Conservation (phyloP, 1,284 basidiomycete genomes). For the Taiwanofungus camphoratus region DNA sequence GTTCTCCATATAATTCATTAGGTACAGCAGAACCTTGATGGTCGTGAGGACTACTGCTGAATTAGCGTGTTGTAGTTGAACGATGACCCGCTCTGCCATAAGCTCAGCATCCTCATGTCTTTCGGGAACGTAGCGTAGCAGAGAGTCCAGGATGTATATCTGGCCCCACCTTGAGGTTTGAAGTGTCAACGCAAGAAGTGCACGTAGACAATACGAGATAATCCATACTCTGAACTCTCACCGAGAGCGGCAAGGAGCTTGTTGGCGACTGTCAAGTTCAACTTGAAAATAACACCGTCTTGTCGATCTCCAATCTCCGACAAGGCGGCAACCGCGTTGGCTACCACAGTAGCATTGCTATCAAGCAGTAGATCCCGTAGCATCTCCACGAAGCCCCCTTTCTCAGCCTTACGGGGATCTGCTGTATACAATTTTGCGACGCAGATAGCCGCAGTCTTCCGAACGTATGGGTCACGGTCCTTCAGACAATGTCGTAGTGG, state of each 20-base stretch:
- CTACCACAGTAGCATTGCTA: conserved; percentile 89
- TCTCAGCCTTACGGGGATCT: conserved; percentile 81
- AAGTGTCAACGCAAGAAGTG: conserved; percentile 2
- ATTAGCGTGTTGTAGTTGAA: conserved; percentile 89
- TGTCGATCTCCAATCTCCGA: conserved; percentile 88
- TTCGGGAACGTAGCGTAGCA: conserved; percentile 91
- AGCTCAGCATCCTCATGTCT: conserved; percentile 85
- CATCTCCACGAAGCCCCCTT: conserved; percentile 79
- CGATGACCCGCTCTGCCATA: conserved; percentile 89
- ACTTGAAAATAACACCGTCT: conserved; percentile 84
- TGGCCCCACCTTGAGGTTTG: conserved; percentile 82
- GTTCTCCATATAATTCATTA: conserved; percentile 99
- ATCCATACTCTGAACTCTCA: conserved; percentile 85
- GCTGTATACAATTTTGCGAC: conserved; percentile 89
- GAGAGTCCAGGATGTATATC: conserved; percentile 94
- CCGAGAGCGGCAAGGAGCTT: conserved; percentile 81
- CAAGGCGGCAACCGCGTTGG: conserved; percentile 92
- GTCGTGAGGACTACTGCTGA: conserved; percentile 93
- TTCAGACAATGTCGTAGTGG: conserved; percentile 85
- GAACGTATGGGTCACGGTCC: conserved; percentile 91
- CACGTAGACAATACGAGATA: conserved; percentile 4
- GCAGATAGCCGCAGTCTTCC: conserved; percentile 92
- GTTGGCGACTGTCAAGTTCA: conserved; percentile 79
- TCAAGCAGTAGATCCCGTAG: conserved; percentile 89
- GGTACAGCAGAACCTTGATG: conserved; percentile 91